Evolutionary conservation across 2,329 filamentous ascomycete species (phyloP).

Genomic region (Pyricularia sp.): DNA sequence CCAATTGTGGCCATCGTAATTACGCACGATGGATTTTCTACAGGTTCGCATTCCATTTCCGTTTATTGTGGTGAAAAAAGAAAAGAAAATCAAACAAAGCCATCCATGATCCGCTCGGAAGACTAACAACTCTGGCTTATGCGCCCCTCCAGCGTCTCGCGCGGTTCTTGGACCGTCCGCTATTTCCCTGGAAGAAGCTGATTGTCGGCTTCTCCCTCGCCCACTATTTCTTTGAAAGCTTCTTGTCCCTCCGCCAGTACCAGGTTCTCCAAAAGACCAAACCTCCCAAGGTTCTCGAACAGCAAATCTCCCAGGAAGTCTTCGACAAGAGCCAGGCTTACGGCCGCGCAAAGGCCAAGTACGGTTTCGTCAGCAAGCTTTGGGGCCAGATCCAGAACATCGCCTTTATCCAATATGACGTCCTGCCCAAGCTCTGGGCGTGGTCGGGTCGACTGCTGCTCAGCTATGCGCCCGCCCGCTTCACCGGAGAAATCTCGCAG

Average conservation of each 20-base stretch:
- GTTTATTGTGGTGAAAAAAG: background rate
- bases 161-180: conserved; percentile 76
- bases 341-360: conserved; percentile 90
- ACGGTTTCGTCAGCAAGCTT: conserved; percentile 69
- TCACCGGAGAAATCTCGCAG: conserved; percentile 87
- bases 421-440: conserved; percentile 85
- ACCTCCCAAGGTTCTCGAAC: conserved; percentile 76
- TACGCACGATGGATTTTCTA: conserved; percentile 33
- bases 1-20: conserved; percentile 3
- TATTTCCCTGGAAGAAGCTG: conserved; percentile 96
- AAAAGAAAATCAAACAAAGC: background rate
- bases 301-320: conserved; percentile 80
- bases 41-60: conserved; percentile 18
- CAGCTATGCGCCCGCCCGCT: conserved; percentile 64
- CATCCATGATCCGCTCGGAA: background rate
- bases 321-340: conserved; percentile 96
- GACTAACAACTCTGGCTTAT: background rate
- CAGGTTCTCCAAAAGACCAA: conserved; percentile 70
- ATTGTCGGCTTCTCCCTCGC: conserved; percentile 90
- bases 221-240: conserved; percentile 83
- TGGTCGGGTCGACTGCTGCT: conserved; percentile 68
- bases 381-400: conserved; percentile 84
- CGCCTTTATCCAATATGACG: conserved; percentile 80
- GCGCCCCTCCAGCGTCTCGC: conserved; percentile 54
- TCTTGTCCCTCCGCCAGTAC: conserved; percentile 86